Evolutionary conservation across 768 basidiomycete genomes (phyloP).

Genomic region (Mycena galopus): DNA sequence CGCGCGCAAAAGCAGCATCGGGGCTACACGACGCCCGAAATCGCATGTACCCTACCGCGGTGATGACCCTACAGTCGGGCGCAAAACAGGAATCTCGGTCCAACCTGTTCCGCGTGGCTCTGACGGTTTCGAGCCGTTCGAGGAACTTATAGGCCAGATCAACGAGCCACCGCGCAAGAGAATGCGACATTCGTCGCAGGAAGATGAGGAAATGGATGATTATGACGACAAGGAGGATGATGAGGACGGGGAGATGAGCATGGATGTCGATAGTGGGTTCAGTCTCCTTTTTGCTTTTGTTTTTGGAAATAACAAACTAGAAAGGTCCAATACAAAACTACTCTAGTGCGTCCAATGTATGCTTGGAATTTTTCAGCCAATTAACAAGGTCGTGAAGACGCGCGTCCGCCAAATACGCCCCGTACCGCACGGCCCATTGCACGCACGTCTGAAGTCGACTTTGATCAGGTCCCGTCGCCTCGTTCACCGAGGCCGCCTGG

Average conservation of each 20-base stretch:
- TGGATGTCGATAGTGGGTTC: conserved; percentile 81
- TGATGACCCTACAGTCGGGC: conserved; percentile 82
- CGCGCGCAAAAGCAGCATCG: conserved; percentile 61
- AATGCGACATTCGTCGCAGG: conserved; percentile 36
- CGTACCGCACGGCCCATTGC: conserved; percentile 61
- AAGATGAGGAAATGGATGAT: conserved; percentile 44
- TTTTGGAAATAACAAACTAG: neutral
- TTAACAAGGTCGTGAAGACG: conserved; percentile 27
- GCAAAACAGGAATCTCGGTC: conserved; percentile 83
- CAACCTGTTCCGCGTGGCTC: conserved; percentile 77
- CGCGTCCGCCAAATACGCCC: conserved; percentile 57
- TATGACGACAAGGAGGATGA: conserved; percentile 59
- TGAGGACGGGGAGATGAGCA: conserved; percentile 78
- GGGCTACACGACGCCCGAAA: conserved; percentile 67
- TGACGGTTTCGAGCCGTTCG: conserved; percentile 88
- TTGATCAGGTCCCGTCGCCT: conserved; percentile 75
- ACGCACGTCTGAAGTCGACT: conserved; percentile 69
- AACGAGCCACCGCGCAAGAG: conserved; percentile 51
- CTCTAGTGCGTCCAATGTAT: conserved; percentile 37
- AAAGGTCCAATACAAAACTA: conserved; percentile 60
- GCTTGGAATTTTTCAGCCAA: neutral
- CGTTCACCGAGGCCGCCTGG: conserved; percentile 50
- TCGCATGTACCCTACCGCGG: conserved; percentile 84
- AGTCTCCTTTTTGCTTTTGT: neutral
- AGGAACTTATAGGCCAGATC: conserved; percentile 72